Evolutionary conservation across 495 filamentous ascomycete genomes (phyloP).

Genomic region (Aspergillus olivimuriae): DNA sequence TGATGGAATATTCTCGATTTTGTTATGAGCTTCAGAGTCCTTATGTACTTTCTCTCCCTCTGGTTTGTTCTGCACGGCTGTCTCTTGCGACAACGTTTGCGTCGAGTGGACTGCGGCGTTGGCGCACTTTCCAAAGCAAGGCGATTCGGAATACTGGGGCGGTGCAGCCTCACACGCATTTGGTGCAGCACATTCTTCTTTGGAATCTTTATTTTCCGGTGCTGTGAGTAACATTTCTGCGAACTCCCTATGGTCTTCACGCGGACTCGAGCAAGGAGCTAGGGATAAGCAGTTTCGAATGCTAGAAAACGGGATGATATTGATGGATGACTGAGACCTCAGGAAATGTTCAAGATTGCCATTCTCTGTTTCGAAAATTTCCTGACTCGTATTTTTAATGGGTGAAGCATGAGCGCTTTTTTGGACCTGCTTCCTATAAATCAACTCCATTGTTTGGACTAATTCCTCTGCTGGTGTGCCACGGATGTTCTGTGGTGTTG

Average conservation of each 20-base stretch:
- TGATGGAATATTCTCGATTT: not conserved
- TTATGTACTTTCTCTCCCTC: too few relatives aligned
- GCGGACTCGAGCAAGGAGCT: slow-evolving; percentile 6
- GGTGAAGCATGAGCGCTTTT: slow-evolving; percentile 2
- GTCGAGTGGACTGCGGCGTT: too few relatives aligned
- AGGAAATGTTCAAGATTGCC: not conserved
- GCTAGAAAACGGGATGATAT: slow-evolving; percentile 26
- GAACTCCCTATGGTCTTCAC: slow-evolving; percentile 23
- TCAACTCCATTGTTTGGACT: slow-evolving; percentile 13
- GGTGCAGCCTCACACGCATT: too few relatives aligned
- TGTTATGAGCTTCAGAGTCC: too few relatives aligned
- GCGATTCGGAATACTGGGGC: too few relatives aligned
- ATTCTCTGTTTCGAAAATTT: not conserved
- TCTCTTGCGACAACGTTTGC: too few relatives aligned
- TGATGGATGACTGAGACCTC: slow-evolving; percentile 1
- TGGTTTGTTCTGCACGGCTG: too few relatives aligned
- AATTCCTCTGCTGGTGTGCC: not conserved
- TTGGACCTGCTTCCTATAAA: slow-evolving; percentile 11
- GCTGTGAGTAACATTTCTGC: slow-evolving; percentile 26
- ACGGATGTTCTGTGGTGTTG: not conserved
- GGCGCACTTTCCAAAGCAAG: too few relatives aligned
- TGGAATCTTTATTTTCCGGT: slow-evolving; percentile 1
- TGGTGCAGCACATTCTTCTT: not conserved
- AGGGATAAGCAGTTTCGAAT: slow-evolving; percentile 14
- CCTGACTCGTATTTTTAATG: not conserved